Evolutionary conservation across 2,329 filamentous ascomycete genomes (phyloP), one percentile per base, ranked within the genome.

Genomic region (Dothistroma pini): DNA sequence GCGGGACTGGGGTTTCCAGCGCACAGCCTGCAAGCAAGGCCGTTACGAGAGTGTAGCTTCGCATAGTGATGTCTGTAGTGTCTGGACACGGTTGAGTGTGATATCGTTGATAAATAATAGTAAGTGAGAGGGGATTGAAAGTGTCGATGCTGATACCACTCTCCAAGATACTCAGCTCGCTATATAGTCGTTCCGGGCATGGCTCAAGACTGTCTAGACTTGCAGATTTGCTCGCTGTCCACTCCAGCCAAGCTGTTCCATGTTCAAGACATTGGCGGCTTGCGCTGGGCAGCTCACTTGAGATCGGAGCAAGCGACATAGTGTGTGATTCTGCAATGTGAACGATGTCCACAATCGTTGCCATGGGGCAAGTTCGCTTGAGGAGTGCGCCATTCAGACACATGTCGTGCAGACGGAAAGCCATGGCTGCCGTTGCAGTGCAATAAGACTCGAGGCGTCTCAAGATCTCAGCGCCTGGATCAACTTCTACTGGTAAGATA

Each of bases 1-100:
- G 67, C 31, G 68, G 68, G 25, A 64, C 52, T 56, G 65, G 65
- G 50, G 47, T 54, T 50, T 67, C 66, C 22, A 67, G 21, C n/a
- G 65, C 67, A 54, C 54, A 54, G n/a, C 64, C 64, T 22, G 56
- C 64, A 12, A 70, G 59, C 9, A 68, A 57, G 53, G 60, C 63
- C 5, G n/a, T 44, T 44, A 58, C 56, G 12, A 64, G 16, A 34
- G 55, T 56, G 56, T 53, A 59, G 32, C 60, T 64, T 7, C 54
- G 59, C 65, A 67, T 67, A 4, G 57, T 66, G 54, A 53, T 19
- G 41, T 9, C 8, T 8, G 41, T 44, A 7, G 41, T n/a, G 16
- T n/a, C 8, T n/a, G 41, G n/a, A 4, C 21, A 25, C 14, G 4
- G 7, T 29, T 10, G 31, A 48, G 11, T 19, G 38, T 14, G 44